Base-by-base conservation (phyloP, 441 rosid genomes). In the Kokia cookei region DNA sequence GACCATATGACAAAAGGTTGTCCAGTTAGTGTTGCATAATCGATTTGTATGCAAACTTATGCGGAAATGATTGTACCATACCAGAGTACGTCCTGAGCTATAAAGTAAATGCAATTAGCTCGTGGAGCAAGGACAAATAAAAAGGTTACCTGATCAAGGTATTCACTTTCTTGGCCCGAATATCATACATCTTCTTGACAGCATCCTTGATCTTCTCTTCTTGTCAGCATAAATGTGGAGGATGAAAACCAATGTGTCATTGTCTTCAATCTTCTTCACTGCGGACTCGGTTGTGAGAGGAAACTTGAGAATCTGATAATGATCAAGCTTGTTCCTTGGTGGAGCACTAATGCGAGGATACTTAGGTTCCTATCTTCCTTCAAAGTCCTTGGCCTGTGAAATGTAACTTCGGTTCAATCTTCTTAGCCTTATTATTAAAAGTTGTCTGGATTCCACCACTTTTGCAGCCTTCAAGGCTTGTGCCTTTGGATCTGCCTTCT, bases 151-250 rank as follows among this genome's bases (percentile, higher is more conserved):
- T 95, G 85, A 95, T 87, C 82, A 95, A 86, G 63, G 99, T 95
- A 77, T 95, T 95, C 29, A 90, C 99, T 81, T 92, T 95, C 97
- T 88, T 92, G 43, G 97, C 83, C 76, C 90, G 94, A 68, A 95
- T 93, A 67, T 93, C 98, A n/a, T 93, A 90, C 98, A 93, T 95
- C 83, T 90, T 95, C 87, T 88, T 90, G 53, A 93, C 98, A 8
- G 97, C 97, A 78, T 82, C 95, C 82, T 92, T 91, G n/a, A 95
- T 95, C 86, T 89, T 91, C 83, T 93, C 83, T 93, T 93, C 83
- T 95, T 91, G 82, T 89, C 95, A 4, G 99, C 93, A 76, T 90
- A 91, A 48, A 95, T 83, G 84, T 95, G 95, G 42, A 93, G 98
- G 45, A 93, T 90, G 83, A 95, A 95, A 4, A 93, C 98, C 80